phyloP scores from a whole-genome alignment of 345 rosid species.

The Hibiscus tridactylites region DNA sequence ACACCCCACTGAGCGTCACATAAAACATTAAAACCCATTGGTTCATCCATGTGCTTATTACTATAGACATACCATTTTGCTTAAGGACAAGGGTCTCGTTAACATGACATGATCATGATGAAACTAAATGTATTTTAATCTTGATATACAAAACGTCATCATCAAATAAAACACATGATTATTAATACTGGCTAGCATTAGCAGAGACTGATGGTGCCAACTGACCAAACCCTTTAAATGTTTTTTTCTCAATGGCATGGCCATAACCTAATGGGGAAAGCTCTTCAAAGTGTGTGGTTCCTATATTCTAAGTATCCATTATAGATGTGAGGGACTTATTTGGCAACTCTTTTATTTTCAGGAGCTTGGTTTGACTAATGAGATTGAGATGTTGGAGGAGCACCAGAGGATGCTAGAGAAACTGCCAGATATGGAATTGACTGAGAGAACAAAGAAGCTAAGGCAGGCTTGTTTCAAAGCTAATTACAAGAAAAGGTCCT shows the following conservation, averaged over 20 bases:
- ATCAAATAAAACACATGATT: background rate
- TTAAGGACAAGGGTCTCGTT: background rate
- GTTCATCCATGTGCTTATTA: background rate
- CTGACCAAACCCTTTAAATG: background rate
- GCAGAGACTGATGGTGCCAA: background rate
- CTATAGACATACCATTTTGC: background rate
- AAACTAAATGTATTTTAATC: background rate
- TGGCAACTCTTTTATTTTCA: background rate
- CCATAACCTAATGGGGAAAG: background rate
- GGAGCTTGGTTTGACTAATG: constrained; percentile 39
- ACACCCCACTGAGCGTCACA: no score
- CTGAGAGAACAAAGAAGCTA: constrained; percentile 41
- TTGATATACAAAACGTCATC: background rate
- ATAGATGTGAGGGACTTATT: background rate
- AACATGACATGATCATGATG: background rate
- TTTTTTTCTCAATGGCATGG: background rate
- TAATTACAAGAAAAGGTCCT: constrained; percentile 40
- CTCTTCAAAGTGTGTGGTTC: background rate
- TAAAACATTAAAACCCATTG: no score
- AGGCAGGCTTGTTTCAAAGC: constrained; percentile 68
- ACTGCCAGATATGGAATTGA: constrained; percentile 39
- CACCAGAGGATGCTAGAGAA: constrained; percentile 34
- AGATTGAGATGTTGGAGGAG: constrained; percentile 38
- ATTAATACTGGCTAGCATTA: background rate
- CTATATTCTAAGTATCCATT: background rate